Percentiles rank a stretch among this genome's conserved stretches.
These are phyloP conservation scores for Oryza australiensis DNA, from an alignment of 176 grass and related monocot species.

Conservation along the genomic window DNA sequence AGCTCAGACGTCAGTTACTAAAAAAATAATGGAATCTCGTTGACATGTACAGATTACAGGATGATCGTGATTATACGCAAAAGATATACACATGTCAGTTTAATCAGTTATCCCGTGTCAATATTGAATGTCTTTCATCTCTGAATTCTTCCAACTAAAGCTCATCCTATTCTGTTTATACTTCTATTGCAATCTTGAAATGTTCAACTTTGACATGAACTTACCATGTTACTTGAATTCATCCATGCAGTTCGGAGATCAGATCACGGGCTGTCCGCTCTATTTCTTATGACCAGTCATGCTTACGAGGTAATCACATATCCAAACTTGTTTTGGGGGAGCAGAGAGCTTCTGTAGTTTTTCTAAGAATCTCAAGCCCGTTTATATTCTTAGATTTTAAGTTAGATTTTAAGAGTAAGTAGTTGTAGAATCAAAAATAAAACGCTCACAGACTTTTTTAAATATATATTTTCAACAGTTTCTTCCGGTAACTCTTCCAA, in stretches of 20 bases:
- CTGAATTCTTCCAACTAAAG: not conserved
- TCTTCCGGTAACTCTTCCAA: too few species aligned
- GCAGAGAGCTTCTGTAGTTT: too few species aligned
- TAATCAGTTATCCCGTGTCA: not conserved
- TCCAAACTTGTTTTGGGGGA: too few species aligned
- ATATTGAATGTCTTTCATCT: not conserved
- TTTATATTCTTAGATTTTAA: too few species aligned
- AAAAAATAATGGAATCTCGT: not conserved
- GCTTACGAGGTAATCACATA: slow-evolving; percentile 14
- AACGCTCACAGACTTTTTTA: too few species aligned
- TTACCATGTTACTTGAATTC: too few species aligned
- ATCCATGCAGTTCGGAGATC: slow-evolving; percentile 12
- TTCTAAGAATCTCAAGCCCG: too few species aligned
- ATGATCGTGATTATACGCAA: not conserved
- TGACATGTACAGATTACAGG: not conserved
- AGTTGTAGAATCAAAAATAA: too few species aligned
- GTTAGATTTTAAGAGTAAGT: too few species aligned
- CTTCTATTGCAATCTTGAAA: not conserved
- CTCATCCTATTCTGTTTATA: not conserved
- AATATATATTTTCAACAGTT: too few species aligned
- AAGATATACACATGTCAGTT: not conserved
- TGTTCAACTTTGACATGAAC: not conserved
- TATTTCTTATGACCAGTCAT: not conserved
- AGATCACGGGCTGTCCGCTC: not conserved
- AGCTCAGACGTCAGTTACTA: slow-evolving; percentile 11